Evolutionary conservation across 1,284 basidiomycete species (phyloP).

Genomic region (Microbotryum silenes-acaulis): DNA sequence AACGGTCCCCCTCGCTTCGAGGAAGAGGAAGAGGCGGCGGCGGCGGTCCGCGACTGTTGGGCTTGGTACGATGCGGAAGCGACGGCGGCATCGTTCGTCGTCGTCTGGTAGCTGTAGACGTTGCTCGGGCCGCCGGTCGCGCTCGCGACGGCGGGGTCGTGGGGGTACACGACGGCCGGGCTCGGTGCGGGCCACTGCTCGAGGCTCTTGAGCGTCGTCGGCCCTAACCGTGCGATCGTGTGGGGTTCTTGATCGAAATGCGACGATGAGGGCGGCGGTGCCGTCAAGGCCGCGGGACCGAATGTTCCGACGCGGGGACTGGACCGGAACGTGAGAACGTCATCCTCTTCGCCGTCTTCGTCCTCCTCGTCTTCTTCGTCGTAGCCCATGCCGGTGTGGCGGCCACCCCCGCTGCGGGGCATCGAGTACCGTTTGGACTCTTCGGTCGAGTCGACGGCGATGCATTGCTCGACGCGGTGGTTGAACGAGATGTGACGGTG

Average conservation of each 20-base stretch:
- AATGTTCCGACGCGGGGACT: conserved; percentile 25
- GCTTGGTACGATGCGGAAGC: conserved; percentile 7
- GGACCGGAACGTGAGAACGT: conserved; percentile 48
- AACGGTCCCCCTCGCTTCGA: conserved; percentile 11
- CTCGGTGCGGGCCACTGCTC: conserved; percentile 43
- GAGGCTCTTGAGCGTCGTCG: conserved; percentile 78
- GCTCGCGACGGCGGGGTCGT: conserved; percentile 27
- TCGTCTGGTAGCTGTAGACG: conserved; percentile 2
- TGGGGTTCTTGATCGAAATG: conserved; percentile 27
- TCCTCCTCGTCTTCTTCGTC: conserved; percentile 41
- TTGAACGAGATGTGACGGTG: conserved; percentile 93
- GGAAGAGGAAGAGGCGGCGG: background rate
- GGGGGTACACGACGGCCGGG: conserved; percentile 57
- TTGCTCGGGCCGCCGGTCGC: background rate
- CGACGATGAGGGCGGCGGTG: background rate
- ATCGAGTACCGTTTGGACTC: conserved; percentile 16
- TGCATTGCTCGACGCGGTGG: conserved; percentile 94
- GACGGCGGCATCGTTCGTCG: conserved; percentile 6
- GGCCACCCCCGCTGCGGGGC: conserved; percentile 3
- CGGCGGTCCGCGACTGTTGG: conserved; percentile 27
- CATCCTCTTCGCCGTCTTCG: conserved; percentile 53
- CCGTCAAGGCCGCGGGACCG: conserved; percentile 11
- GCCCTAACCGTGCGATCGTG: conserved; percentile 90
- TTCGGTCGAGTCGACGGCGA: conserved; percentile 62
- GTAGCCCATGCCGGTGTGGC: background rate